A percentile compares a stretch with the other conserved stretches of the same genome.
phyloP scores from a whole-genome alignment of 306 rosid genomes.

The Ziziphus jujuba region DNA sequence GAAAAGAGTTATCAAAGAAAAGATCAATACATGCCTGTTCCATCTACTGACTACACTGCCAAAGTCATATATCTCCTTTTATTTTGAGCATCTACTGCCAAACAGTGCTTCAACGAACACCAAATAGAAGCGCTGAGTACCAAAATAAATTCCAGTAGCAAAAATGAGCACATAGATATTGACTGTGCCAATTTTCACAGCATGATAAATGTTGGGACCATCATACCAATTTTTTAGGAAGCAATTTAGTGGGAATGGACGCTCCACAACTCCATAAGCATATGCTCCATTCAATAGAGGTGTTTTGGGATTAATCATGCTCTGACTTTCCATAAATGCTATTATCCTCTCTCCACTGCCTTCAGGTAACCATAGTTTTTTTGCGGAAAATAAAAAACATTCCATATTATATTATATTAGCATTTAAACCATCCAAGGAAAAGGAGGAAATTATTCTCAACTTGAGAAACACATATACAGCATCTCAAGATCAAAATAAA shows the following conservation, averaged over 20 bases:
- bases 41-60: too few relatives aligned
- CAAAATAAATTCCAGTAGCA: constrained; percentile 25
- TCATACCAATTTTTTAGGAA: constrained; percentile 79
- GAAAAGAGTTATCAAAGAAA: too few relatives aligned
- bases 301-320: constrained; percentile 55
- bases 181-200: constrained; percentile 99
- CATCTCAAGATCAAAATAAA: not conserved
- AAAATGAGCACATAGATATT: constrained; percentile 71
- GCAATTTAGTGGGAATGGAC: constrained; percentile 91
- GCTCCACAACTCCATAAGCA: constrained; percentile 89
- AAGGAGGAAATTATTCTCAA: not conserved
- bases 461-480: not conserved
- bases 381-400: constrained; percentile 16
- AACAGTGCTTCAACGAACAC: constrained; percentile 32
- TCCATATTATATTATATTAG: constrained; percentile 5
- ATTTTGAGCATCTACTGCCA: constrained; percentile 89
- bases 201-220: constrained; percentile 85
- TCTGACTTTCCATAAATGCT: constrained; percentile 79
- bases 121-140: constrained; percentile 17
- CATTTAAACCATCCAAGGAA: constrained; percentile 9
- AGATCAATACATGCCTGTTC: too few relatives aligned
- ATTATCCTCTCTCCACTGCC: constrained; percentile 94
- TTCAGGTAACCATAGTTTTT: constrained; percentile 30
- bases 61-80: too few relatives aligned
- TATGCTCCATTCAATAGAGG: constrained; percentile 83